Evolutionary conservation across 2,329 filamentous ascomycete genomes (phyloP).

Genomic region (Ophiognomonia clavigignenti-juglandacearum): DNA sequence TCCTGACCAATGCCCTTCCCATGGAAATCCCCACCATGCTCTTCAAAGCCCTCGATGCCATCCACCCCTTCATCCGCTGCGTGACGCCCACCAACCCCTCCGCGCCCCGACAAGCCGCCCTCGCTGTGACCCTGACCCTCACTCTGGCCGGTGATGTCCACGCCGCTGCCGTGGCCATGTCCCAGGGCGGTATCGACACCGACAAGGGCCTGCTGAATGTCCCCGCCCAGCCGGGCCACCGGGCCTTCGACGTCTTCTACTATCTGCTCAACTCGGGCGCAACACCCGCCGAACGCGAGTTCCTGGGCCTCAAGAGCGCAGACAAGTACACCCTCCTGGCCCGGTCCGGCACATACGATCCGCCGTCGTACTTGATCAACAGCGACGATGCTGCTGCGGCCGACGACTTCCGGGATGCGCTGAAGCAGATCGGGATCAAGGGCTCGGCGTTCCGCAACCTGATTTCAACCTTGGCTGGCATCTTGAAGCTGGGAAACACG

Average conservation of each 20-base stretch:
- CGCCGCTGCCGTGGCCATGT: slow-evolving; percentile 70
- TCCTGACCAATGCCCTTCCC: slow-evolving; percentile 70
- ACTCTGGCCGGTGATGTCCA: slow-evolving; percentile 76
- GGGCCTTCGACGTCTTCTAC: slow-evolving; percentile 97
- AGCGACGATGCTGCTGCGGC: slow-evolving; percentile 89
- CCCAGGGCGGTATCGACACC: slow-evolving; percentile 85
- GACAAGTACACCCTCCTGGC: slow-evolving; percentile 75
- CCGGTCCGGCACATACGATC: slow-evolving; percentile 77
- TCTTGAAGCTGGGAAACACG: slow-evolving; percentile 89
- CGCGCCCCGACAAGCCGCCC: slow-evolving; percentile 69
- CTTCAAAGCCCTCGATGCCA: slow-evolving; percentile 72
- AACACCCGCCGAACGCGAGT: slow-evolving; percentile 82
- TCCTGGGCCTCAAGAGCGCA: slow-evolving; percentile 72
- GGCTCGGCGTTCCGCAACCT: slow-evolving; percentile 76
- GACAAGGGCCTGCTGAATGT: slow-evolving; percentile 74
- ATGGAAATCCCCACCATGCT: slow-evolving; percentile 70
- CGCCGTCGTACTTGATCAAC: slow-evolving; percentile 84
- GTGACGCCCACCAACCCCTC: slow-evolving; percentile 90
- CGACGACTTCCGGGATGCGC: slow-evolving; percentile 81
- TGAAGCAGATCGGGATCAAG: slow-evolving; percentile 93
- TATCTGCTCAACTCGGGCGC: slow-evolving; percentile 92
- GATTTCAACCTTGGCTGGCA: slow-evolving; percentile 77
- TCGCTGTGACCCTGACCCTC: slow-evolving; percentile 77
- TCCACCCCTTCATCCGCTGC: slow-evolving; percentile 81
- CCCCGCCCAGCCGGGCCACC: slow-evolving; percentile 72